These are phyloP conservation scores for Pisolithus tinctorius DNA, from an alignment of 768 basidiomycete genomes.

Conservation along the genomic window DNA sequence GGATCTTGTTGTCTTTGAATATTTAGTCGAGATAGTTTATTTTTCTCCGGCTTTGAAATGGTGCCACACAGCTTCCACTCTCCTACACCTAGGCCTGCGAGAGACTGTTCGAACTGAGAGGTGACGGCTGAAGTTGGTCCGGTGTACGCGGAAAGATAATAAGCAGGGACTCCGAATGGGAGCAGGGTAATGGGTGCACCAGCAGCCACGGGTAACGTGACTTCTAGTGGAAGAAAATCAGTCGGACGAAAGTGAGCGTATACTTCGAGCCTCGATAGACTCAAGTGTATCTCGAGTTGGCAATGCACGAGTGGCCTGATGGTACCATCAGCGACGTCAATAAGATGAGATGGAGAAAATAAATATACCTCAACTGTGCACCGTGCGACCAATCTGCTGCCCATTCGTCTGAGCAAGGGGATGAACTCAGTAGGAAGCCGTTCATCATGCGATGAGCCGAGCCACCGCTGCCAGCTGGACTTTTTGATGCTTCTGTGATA, in stretches of 20 bases:
- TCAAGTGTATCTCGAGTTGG: slow-evolving; percentile 49
- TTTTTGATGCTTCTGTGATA: slow-evolving; percentile 39
- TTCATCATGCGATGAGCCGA: slow-evolving; percentile 45
- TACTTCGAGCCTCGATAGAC: slow-evolving; percentile 46
- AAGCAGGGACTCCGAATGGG: slow-evolving; percentile 67
- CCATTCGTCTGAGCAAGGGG: slow-evolving; percentile 48
- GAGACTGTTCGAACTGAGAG: slow-evolving; percentile 55
- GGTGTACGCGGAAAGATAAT: slow-evolving; percentile 61
- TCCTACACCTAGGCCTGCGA: slow-evolving; percentile 57
- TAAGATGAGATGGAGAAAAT: background rate
- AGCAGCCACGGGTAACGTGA: slow-evolving; percentile 36
- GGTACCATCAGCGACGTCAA: slow-evolving; percentile 8
- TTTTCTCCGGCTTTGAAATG: slow-evolving; percentile 14
- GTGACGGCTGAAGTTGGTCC: slow-evolving; percentile 59
- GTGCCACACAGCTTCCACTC: slow-evolving; percentile 34
- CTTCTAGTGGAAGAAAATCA: slow-evolving; percentile 45
- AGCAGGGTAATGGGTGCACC: slow-evolving; percentile 67
- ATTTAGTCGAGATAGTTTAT: slow-evolving; percentile 13
- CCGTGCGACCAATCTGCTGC: slow-evolving; percentile 57
- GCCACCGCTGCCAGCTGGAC: slow-evolving; percentile 20
- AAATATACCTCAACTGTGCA: slow-evolving; percentile 38
- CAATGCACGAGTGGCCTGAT: slow-evolving; percentile 56
- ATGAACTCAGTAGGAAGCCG: slow-evolving; percentile 56
- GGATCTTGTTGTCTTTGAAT: slow-evolving; percentile 13
- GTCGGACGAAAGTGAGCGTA: slow-evolving; percentile 57